Conservation (phyloP, 331 rosid species). For the Acacia pycnantha region DNA sequence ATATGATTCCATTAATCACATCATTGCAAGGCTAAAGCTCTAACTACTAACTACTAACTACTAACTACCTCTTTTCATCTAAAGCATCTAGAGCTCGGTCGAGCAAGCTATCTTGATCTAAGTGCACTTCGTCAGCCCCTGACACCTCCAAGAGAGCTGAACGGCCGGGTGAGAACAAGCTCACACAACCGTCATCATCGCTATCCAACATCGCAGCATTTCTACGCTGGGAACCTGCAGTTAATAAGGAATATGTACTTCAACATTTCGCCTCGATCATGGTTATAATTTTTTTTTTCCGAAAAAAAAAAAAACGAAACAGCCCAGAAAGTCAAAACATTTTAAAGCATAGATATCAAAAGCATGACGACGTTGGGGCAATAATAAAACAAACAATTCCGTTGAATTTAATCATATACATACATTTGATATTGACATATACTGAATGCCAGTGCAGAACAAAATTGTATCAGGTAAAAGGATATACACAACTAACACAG, state of each 20-base stretch:
- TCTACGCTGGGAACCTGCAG: conserved; percentile 76
- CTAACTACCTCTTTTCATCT: conserved; percentile 75
- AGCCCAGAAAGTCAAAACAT: background rate
- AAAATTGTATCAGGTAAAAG: background rate
- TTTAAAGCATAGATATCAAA: background rate
- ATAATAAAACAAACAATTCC: background rate
- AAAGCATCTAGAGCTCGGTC: conserved; percentile 92
- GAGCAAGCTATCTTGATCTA: conserved; percentile 66
- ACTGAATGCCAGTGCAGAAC: background rate
- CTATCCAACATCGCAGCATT: conserved; percentile 63
- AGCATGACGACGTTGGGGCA: background rate
- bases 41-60: conserved; percentile 27
- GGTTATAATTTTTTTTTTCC: background rate
- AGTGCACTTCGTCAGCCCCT: conserved; percentile 58
- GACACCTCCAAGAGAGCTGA: conserved; percentile 59
- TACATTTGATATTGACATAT: background rate
- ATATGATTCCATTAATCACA: conserved; percentile 8
- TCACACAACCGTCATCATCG: conserved; percentile 85
- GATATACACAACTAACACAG: background rate
- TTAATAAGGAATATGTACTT: conserved; percentile 10
- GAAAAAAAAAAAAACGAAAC: background rate
- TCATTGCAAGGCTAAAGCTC: background rate
- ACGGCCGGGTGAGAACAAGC: conserved; percentile 72
- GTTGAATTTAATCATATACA: background rate
- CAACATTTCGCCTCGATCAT: background rate